Conservation (phyloP, 1,284 basidiomycete genomes). For the Sparassis latifolia region DNA sequence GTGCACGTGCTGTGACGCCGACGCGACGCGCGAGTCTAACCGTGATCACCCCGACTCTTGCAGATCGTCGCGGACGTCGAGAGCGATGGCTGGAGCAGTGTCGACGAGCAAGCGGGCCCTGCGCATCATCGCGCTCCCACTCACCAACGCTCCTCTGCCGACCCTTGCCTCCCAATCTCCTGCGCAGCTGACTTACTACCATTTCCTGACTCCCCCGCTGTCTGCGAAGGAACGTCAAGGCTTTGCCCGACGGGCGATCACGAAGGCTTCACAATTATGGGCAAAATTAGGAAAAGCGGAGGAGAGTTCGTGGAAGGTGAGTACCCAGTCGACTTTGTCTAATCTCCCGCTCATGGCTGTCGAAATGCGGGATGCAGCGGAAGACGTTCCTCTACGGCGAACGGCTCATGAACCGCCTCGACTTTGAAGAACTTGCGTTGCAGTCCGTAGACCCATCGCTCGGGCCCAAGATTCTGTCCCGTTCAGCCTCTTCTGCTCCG, state of each 20-base stretch:
- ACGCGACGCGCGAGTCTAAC: background rate
- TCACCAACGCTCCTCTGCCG: constrained; percentile 17
- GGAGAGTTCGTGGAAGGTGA: constrained; percentile 63
- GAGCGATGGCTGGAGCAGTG: constrained; percentile 1
- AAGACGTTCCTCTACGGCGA: constrained; percentile 58
- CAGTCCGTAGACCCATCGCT: constrained; percentile 64
- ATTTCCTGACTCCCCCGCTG: constrained; percentile 33
- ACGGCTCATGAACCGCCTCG: constrained; percentile 58
- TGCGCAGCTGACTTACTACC: constrained; percentile 38
- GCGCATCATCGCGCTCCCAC: constrained; percentile 43
- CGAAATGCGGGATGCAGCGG: constrained; percentile 30
- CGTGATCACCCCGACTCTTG: constrained; percentile 16
- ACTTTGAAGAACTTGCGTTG: constrained; percentile 71
- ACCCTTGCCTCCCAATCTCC: constrained; percentile 5
- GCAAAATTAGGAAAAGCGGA: constrained; percentile 56
- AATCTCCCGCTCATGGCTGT: background rate
- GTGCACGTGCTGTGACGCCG: background rate
- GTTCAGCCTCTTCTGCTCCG: constrained; percentile 11
- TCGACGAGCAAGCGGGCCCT: constrained; percentile 26
- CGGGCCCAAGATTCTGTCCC: constrained; percentile 36
- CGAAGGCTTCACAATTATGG: constrained; percentile 53
- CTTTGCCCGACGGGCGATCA: constrained; percentile 35
- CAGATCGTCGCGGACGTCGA: constrained; percentile 11
- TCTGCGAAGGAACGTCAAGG: constrained; percentile 12
- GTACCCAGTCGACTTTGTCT: background rate